Percentiles rank a stretch among this genome's conserved stretches.
Conservation (phyloP, 768 basidiomycete genomes). For the Lactarius psammicola region DNA sequence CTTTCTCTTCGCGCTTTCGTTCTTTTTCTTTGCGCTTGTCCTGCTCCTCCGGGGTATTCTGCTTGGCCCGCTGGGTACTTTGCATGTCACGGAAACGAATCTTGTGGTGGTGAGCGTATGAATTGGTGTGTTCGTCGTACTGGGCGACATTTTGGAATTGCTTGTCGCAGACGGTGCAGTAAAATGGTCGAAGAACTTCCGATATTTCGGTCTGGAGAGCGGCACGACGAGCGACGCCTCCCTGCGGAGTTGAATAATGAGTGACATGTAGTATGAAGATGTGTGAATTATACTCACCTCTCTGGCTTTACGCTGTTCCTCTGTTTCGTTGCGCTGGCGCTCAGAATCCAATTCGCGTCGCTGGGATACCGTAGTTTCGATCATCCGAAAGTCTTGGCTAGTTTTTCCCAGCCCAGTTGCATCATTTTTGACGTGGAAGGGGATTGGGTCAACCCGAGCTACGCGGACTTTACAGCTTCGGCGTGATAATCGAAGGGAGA, state of each 20-base stretch:
- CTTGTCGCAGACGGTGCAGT: conserved; percentile 81
- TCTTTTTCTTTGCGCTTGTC: conserved; percentile 84
- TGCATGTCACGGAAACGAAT: conserved; percentile 82
- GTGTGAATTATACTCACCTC: conserved; percentile 48
- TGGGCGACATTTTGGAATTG: conserved; percentile 85
- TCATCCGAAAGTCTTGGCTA: conserved; percentile 77
- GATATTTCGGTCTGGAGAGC: conserved; percentile 69
- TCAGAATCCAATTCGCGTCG: conserved; percentile 80
- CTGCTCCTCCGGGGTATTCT: conserved; percentile 63
- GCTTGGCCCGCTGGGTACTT: conserved; percentile 54
- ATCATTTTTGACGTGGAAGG: conserved; percentile 77
- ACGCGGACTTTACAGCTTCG: conserved; percentile 10
- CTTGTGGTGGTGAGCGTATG: conserved; percentile 85
- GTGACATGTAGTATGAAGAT: neutral
- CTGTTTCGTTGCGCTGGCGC: conserved; percentile 74
- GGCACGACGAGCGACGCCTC: conserved; percentile 58
- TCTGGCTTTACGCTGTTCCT: conserved; percentile 68
- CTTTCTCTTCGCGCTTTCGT: conserved; percentile 80
- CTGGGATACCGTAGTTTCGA: conserved; percentile 81
- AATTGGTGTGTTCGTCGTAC: conserved; percentile 88
- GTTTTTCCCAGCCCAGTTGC: conserved; percentile 77
- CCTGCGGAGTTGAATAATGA: conserved; percentile 41
- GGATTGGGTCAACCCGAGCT: conserved; percentile 84
- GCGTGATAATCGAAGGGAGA: conserved; percentile 13
- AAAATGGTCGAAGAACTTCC: conserved; percentile 68